Conservation (phyloP, 345 rosid genomes). For the Eucalyptus decipiens region DNA sequence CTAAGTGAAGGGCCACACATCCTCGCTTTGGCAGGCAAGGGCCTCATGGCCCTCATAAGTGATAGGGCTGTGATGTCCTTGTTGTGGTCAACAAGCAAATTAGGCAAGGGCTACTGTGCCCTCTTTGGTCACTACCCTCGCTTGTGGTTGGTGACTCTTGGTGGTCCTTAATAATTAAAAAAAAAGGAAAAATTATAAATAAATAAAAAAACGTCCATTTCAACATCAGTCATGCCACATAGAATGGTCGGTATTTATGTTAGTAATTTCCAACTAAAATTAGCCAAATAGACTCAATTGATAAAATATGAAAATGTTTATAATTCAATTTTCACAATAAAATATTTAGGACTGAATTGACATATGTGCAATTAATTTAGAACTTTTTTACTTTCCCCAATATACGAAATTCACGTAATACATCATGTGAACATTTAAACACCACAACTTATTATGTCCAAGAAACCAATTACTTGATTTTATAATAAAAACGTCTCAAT, state of each 20-base stretch:
- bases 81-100: no score
- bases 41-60: neutral
- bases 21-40: neutral
- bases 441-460: neutral
- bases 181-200: no score
- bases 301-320: no score
- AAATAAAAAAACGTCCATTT: neutral
- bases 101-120: no score
- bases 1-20: neutral
- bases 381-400: neutral
- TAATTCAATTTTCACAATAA: neutral
- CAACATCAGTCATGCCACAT: rapidly evolving
- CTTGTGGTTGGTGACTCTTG: neutral
- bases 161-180: neutral
- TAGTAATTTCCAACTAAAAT: neutral
- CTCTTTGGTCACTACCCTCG: rapidly evolving
- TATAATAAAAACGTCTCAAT: neutral
- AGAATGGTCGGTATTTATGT: rapidly evolving
- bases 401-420: neutral
- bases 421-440: neutral
- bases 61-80: neutral
- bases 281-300: no score
- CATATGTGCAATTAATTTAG: no score
- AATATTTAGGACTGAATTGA: no score
- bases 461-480: neutral